phyloP scores from a whole-genome alignment of 2,329 filamentous ascomycete species.

The Pseudocercospora pini-densiflorae region DNA sequence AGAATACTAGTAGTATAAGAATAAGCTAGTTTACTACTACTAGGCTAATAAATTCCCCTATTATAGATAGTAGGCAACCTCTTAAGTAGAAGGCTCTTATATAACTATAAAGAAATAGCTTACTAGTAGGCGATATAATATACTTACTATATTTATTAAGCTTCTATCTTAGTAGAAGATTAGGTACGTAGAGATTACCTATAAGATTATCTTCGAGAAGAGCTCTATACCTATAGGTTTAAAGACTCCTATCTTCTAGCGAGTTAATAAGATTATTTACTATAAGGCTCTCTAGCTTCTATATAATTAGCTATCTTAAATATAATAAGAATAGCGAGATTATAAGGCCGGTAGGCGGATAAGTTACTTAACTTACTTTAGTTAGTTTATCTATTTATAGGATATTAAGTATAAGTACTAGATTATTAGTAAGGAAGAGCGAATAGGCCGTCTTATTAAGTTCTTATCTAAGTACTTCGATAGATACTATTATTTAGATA shows the following conservation, averaged over 20 bases:
- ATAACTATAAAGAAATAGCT: not conserved
- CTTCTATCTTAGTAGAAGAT: not conserved
- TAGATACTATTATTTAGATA: too few species aligned
- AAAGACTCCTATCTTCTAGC: not conserved
- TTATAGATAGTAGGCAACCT: not conserved
- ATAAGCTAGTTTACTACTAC: slow-evolving; percentile 2
- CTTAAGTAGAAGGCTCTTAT: not conserved
- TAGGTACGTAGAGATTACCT: not conserved
- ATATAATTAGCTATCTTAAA: not conserved
- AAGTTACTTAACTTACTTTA: too few species aligned
- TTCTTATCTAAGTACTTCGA: too few species aligned
- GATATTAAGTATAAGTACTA: too few species aligned
- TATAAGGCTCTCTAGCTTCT: not conserved
- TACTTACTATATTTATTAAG: not conserved
- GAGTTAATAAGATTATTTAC: not conserved
- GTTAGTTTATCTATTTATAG: too few species aligned
- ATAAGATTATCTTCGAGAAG: not conserved
- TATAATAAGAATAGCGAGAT: too few species aligned
- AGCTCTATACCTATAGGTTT: not conserved
- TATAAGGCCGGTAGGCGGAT: too few species aligned
- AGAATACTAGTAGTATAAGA: not conserved
- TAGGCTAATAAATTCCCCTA: not conserved
- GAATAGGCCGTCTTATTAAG: too few species aligned
- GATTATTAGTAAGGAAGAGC: too few species aligned
- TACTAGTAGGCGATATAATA: not conserved